Evolutionary conservation across 495 filamentous ascomycete genomes (phyloP), one percentile per base, ranked within the genome.

Genomic region (Hypoxylon lienhwacheense): DNA sequence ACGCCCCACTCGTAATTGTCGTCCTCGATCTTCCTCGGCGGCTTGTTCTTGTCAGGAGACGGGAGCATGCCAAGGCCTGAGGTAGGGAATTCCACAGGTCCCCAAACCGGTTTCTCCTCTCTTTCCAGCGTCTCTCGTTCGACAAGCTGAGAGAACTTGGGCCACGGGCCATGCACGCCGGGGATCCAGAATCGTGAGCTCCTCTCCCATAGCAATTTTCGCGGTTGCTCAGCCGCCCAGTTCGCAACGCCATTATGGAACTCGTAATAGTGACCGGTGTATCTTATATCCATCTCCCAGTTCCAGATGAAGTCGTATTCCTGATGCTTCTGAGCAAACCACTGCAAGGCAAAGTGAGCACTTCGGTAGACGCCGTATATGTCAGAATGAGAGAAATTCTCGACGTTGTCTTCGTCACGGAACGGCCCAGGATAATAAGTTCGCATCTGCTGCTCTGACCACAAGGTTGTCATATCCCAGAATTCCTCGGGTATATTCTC

Each of bases 251-350:
- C 60, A 59, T 70, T 70, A 47, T 80, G 71, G 63, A 78, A 77
- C 53, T 79, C 74, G 54, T 78, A 81, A 39, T 79, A 77, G 64
- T 83, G 76, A 37, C 81, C 80, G 20, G 69, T 73, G 64, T 81
- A 80, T 37, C 81, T 72, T 54, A 81, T 60, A 68, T 84, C 81
- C 73, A 84, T 79, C 68, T 84, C 81, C 72, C 80, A 73, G 55
- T 84, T 81, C 81, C 81, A 84, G 61, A 76, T 71, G 66, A 78
- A 81, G 58, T 84, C 81, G 55, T 81, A 84, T 47, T 83, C 78
- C 40, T 75, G 77, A 47, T 80, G 76, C 35, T 78, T 64, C 41
- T 81, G 78, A 24, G 78, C 68, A 51, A 84, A 79, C 71, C 80
- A 78, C 56, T 83, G 80, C 53, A 83, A 55, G 4, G 80, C 55